Evolutionary conservation across 2,329 filamentous ascomycete genomes (phyloP).

Genomic region (Cordyceps farinosa): DNA sequence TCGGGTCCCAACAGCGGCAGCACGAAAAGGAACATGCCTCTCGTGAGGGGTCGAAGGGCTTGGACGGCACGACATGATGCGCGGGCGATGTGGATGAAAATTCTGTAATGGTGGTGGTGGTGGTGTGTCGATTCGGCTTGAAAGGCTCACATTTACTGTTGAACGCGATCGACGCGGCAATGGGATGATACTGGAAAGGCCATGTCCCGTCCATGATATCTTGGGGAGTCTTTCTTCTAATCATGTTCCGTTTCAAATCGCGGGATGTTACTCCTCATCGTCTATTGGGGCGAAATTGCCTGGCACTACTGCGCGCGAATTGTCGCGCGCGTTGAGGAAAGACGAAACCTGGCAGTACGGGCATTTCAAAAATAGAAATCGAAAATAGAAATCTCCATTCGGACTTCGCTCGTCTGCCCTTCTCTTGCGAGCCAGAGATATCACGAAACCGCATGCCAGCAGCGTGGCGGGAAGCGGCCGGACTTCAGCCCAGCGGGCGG

Average conservation of each 20-base stretch:
- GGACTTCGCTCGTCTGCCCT: neutral
- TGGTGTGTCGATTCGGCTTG: neutral
- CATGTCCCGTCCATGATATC: too few relatives aligned
- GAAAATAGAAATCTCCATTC: neutral
- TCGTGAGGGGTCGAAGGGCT: neutral
- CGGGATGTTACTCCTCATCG: neutral
- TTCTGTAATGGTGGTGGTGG: neutral
- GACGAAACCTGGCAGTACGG: too few relatives aligned
- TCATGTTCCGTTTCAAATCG: neutral
- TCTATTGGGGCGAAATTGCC: too few relatives aligned
- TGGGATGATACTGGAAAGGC: neutral
- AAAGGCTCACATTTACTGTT: too few relatives aligned
- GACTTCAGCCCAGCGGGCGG: neutral
- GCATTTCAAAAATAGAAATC: too few relatives aligned
- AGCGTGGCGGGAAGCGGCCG: neutral
- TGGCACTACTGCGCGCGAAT: too few relatives aligned
- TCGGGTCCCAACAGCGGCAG: too few relatives aligned
- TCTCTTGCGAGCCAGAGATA: neutral
- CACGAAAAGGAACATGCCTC: neutral
- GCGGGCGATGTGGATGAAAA: neutral
- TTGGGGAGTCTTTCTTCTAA: neutral
- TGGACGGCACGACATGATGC: neutral
- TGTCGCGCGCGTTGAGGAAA: too few relatives aligned
- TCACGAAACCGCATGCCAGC: constrained; percentile 2
- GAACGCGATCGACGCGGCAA: neutral